Evolutionary conservation across 2,329 filamentous ascomycete species (phyloP), one percentile per base, ranked within the genome.

Genomic region (Trichoderma endophyticum): DNA sequence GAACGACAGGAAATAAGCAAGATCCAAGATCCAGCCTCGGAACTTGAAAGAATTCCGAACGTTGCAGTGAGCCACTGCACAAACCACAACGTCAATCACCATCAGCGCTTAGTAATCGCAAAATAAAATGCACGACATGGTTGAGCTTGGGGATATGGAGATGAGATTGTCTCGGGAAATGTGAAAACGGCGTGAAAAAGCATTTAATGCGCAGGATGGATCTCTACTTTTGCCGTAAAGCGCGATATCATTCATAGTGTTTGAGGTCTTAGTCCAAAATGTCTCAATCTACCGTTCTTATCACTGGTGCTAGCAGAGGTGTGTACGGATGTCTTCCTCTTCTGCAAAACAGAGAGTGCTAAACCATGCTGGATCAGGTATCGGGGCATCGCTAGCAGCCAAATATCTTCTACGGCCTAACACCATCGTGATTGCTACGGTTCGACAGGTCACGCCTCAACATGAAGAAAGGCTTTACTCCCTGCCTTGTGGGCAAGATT

Each of bases 321-420:
- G 26, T 15, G 60, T 28, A 63, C 9, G 15, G 39, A n/a, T 4
- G n/a, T 11, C 2, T 18, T 63, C 34, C 1, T 63, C 14, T 3
- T 28, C 0, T 4, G 24, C 3, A 43, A 0, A 12, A 0, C 18
- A 12, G 34, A 18, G 8, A n/a, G 3, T 11, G 15, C 36, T 24
- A 43, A 43, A 12, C 6, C 8, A 28, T 18, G 15, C 15, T 43
- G 12, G 11, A 39, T 12, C 24, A 63, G 60, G 60, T 34, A 63
- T 43, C 3, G 34, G 60, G 34, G 60, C 60, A 1, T 39, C 24
- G n/a, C 21, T 63, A 1, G 24, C 5, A 18, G 34, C 34, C 24
- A 43, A 43, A 2, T 43, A 63, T 11, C 34, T 63, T 2, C 34
- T 43, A 15, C 34, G 3, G 15, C 34, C 34, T 6, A 28, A 43